Percentiles rank a stretch among this genome's conserved stretches.
Evolutionary conservation across 331 rosid species (phyloP).

Genomic region (Erythrophleum ivorense): DNA sequence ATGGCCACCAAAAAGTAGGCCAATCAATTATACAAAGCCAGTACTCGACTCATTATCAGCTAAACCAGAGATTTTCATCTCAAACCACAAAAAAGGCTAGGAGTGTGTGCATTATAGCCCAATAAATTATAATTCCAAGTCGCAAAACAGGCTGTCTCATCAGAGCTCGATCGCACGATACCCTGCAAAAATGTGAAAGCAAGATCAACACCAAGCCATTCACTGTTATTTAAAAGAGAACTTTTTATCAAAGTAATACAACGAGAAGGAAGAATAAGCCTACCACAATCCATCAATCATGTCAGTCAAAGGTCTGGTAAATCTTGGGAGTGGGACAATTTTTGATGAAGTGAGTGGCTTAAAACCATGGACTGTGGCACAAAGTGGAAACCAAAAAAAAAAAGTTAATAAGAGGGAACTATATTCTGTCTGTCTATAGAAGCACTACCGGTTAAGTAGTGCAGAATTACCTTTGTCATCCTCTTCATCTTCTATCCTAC

Average conservation of each 20-base stretch:
- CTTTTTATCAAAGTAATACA: constrained; percentile 10
- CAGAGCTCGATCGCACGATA: constrained; percentile 91
- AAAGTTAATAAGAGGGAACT: constrained; percentile 8
- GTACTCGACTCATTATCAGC: constrained; percentile 28
- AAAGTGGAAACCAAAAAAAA: constrained; percentile 34
- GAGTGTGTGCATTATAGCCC: constrained; percentile 90
- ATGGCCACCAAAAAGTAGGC: constrained; percentile 32
- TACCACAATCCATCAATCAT: constrained; percentile 97
- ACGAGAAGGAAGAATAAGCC: constrained; percentile 33
- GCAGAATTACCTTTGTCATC: constrained; percentile 83
- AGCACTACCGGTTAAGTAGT: constrained; percentile 22
- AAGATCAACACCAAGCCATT: constrained; percentile 35
- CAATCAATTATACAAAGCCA: constrained; percentile 35
- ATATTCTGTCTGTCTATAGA: background rate
- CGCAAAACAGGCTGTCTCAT: constrained; percentile 91
- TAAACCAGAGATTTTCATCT: constrained; percentile 50
- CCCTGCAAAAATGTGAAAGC: constrained; percentile 59
- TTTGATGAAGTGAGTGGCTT: constrained; percentile 88
- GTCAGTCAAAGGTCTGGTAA: constrained; percentile 85
- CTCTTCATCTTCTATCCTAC: constrained; percentile 87
- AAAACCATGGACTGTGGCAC: constrained; percentile 84
- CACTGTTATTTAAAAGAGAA: background rate
- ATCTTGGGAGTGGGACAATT: constrained; percentile 89
- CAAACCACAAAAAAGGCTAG: constrained; percentile 80
- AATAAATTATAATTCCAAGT: constrained; percentile 83